phyloP scores from a whole-genome alignment of 2,329 filamentous ascomycete genomes.

The Tolypocladium cylindrosporum region DNA sequence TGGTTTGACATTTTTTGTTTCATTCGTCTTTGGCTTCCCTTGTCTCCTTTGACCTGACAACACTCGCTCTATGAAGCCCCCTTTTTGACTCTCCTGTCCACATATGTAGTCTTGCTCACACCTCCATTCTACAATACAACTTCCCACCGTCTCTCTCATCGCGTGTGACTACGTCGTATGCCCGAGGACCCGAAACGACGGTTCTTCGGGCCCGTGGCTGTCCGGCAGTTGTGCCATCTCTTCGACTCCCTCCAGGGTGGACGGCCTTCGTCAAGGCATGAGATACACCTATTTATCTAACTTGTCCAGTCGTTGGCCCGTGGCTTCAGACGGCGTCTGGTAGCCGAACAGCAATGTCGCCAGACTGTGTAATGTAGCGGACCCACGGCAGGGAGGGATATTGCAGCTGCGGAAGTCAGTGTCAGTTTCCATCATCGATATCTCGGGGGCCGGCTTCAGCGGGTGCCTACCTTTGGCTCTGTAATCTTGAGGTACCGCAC shows the following conservation, averaged over 20 bases:
- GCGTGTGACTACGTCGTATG: neutral
- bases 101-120: neutral
- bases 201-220: neutral
- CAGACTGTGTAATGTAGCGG: conserved; percentile 95
- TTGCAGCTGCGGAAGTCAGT: conserved; percentile 58
- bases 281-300: neutral
- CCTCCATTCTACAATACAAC: neutral
- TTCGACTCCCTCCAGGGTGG: neutral
- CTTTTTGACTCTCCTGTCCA: neutral
- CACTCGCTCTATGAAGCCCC: neutral
- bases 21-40: neutral
- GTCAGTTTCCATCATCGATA: neutral
- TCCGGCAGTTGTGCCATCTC: neutral
- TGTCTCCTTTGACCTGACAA: neutral
- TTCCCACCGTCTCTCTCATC: neutral
- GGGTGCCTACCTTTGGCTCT: conserved; percentile 76
- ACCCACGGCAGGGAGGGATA: conserved; percentile 97
- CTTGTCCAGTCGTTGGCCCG: neutral
- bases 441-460: neutral
- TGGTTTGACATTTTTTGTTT: neutral
- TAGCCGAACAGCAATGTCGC: conserved; percentile 88
- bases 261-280: neutral
- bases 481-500: conserved; percentile 98
- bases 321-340: conserved; percentile 67
- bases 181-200: neutral